Evolutionary conservation across 305 asterid genomes (phyloP).

Genomic region (Fraxinus baroniana): DNA sequence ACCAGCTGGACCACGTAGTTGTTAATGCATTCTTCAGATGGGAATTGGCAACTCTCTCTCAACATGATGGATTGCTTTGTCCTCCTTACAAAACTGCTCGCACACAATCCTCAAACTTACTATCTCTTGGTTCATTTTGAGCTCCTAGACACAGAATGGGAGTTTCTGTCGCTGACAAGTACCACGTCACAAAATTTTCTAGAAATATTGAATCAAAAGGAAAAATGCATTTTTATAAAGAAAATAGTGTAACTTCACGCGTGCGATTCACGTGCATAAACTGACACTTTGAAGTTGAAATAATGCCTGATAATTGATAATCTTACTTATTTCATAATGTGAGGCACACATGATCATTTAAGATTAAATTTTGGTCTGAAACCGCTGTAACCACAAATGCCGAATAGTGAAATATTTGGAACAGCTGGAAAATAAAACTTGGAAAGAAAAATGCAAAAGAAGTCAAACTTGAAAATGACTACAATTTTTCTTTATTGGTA

Average conservation of each 20-base stretch:
- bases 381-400: background rate
- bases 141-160: slow-evolving; percentile 81
- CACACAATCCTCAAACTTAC: slow-evolving; percentile 36
- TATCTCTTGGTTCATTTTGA: slow-evolving; percentile 50
- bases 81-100: slow-evolving; percentile 57
- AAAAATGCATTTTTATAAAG: background rate
- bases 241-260: background rate
- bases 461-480: background rate
- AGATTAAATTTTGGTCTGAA: background rate
- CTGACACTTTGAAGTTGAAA: background rate
- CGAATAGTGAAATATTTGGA: background rate
- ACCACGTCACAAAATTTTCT: slow-evolving; percentile 54
- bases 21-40: slow-evolving; percentile 69
- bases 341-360: background rate
- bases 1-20: slow-evolving; percentile 22
- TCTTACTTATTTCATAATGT: background rate
- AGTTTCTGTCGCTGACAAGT: slow-evolving; percentile 56
- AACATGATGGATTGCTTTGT: slow-evolving; percentile 42
- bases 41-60: slow-evolving; percentile 43
- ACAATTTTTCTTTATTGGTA: background rate
- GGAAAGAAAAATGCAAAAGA: background rate
- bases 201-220: background rate
- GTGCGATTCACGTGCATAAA: background rate
- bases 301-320: background rate
- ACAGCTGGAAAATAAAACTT: background rate